Base-by-base conservation (phyloP, 495 filamentous ascomycete species). In the Parathielavia hyrcaniae region DNA sequence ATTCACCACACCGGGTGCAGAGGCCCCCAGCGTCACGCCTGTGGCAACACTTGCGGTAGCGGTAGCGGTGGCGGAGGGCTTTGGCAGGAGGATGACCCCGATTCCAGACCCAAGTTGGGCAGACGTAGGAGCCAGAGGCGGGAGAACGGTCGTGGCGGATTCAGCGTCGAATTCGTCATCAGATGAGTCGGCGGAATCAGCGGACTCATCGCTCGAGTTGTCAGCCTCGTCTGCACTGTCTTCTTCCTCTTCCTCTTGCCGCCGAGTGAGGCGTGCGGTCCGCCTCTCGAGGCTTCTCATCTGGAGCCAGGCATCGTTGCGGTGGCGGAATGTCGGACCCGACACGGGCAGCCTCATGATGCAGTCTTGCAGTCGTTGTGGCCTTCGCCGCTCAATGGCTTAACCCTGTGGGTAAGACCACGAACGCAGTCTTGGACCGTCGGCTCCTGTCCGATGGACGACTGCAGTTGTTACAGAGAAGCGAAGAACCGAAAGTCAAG, bases 311-410 rank as follows among this genome's bases (percentile, higher is more conserved):
- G 59, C 62, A 59, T 58, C 46, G 55, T 59, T 64, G 35, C 59
- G 59, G 43, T 59, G 50, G 52, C 62, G 62, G 12, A 43, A 13
- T n/a, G 46, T 34, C 26, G 62, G 62, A 38, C 45, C 55, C 20
- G 62, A 62, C 12, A n/a, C n/a, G n/a, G n/a, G n/a, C n/a, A 44
- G 54, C 47, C 55, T 59, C 62, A 64, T 64, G 44, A 14, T 58
- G 53, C 4, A 6, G 4, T 41, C 7, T 30, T 30, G 22, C 20
- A 16, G 12, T 2, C n/a, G 20, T 13, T 1, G 36, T 47, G 17
- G 20, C n/a, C 39, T 23, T 49, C 38, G 22, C 26, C 40, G 16
- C 23, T 52, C 36, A 34, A 17, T 52, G 10, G 5, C 48, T 17
- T 23, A 43, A 19, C 36, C 50, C 22, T 22, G 45, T 1, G 5